Percentiles rank a stretch among this genome's conserved stretches.
These are phyloP conservation scores for Dendrostoma leiphaemia DNA, from an alignment of 2,329 filamentous ascomycete species.

Conservation along the genomic window DNA sequence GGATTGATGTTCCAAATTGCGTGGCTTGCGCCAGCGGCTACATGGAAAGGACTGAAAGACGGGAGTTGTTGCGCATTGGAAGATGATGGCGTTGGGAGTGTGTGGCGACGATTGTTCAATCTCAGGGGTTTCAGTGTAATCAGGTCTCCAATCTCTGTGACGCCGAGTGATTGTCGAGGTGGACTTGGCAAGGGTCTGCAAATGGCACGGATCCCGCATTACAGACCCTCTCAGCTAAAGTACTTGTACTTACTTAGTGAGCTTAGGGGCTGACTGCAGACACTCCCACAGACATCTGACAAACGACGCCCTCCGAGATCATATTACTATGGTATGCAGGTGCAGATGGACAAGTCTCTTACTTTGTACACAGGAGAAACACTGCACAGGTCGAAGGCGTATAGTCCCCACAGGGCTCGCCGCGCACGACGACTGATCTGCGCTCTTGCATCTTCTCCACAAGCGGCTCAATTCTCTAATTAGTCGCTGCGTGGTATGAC, in stretches of 20 bases:
- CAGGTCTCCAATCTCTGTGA: slow-evolving; percentile 7
- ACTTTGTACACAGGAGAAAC: too few species aligned
- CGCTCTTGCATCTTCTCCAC: too few species aligned
- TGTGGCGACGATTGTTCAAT: slow-evolving; percentile 1
- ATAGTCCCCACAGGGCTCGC: too few species aligned
- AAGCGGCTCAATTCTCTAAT: too few species aligned
- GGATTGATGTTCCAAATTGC: neutral
- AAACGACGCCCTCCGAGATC: neutral
- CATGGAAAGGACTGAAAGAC: slow-evolving; percentile 4
- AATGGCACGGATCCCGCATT: neutral
- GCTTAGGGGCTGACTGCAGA: neutral
- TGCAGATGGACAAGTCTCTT: too few species aligned
- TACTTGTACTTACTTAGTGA: too few species aligned
- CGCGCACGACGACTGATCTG: too few species aligned
- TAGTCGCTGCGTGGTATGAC: too few species aligned
- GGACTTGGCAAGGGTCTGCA: neutral
- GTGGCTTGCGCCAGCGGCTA: slow-evolving; percentile 13
- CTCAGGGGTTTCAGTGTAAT: neutral
- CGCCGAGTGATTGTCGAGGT: neutral
- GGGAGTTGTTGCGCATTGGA: slow-evolving; percentile 1
- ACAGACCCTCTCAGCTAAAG: neutral
- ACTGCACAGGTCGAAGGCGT: too few species aligned
- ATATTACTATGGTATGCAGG: too few species aligned
- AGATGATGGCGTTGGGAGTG: neutral
- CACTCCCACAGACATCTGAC: neutral